These are phyloP conservation scores for Triticum timopheevii DNA, from an alignment of 176 grass and related monocot species.

Conservation along the genomic window DNA sequence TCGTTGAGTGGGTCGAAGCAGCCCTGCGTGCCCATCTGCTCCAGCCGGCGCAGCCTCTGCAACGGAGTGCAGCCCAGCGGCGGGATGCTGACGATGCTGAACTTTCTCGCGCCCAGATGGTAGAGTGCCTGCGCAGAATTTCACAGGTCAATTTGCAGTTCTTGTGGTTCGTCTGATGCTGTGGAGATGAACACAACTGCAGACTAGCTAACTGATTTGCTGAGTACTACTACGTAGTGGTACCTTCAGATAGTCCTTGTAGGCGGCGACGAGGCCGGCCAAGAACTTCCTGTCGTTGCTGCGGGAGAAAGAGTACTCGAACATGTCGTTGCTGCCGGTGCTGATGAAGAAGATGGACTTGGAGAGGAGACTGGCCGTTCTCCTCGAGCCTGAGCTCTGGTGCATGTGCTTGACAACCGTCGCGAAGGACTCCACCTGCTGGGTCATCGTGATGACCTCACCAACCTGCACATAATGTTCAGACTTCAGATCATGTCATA, in stretches of 20 bases:
- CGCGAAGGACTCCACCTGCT: slow-evolving; percentile 37
- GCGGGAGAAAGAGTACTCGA: slow-evolving; percentile 40
- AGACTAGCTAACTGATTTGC: too few species aligned
- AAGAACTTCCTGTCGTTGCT: slow-evolving; percentile 15
- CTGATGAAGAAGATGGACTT: slow-evolving; percentile 69
- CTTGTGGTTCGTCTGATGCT: not conserved
- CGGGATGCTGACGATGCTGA: slow-evolving; percentile 48
- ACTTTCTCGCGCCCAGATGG: slow-evolving; percentile 47
- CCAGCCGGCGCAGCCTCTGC: slow-evolving; percentile 30
- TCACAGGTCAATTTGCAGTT: not conserved
- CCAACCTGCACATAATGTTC: slow-evolving; percentile 20
- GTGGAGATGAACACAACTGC: not conserved
- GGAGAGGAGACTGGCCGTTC: slow-evolving; percentile 29
- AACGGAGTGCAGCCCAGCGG: slow-evolving; percentile 51
- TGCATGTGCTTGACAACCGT: slow-evolving; percentile 30
- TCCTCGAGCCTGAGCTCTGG: not conserved
- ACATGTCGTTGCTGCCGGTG: slow-evolving; percentile 69
- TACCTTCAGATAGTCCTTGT: slow-evolving; percentile 31
- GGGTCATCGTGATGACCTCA: slow-evolving; percentile 38
- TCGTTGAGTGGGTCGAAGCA: slow-evolving; percentile 44
- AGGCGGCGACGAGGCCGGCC: slow-evolving; percentile 25
- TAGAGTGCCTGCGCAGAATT: slow-evolving; percentile 27
- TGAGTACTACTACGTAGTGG: not conserved
- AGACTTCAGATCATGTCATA: not conserved
- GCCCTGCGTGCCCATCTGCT: slow-evolving; percentile 2